Evolutionary conservation across 345 rosid species (phyloP).

Genomic region (Microthlaspi erraticum): DNA sequence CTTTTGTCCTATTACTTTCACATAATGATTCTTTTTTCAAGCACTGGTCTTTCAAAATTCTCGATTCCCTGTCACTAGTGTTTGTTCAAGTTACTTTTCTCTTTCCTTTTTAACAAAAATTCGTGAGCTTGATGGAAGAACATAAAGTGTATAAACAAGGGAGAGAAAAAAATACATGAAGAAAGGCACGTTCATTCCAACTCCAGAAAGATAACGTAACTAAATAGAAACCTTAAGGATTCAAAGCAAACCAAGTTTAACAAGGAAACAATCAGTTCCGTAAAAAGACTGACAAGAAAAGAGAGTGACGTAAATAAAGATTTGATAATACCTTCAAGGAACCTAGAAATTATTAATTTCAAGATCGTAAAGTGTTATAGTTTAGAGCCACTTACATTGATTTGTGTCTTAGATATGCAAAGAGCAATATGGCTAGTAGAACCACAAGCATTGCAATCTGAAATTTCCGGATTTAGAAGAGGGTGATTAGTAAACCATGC

Average conservation of each 20-base stretch:
- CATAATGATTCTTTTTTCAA: constrained; percentile 9
- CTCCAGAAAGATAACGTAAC: not conserved
- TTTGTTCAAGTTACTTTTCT: not conserved
- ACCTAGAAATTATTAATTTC: not conserved
- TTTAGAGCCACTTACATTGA: constrained; percentile 15
- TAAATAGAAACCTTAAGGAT: not conserved
- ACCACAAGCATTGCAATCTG: constrained; percentile 58
- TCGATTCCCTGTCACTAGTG: not conserved
- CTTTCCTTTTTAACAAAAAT: not conserved
- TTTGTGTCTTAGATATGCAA: constrained; percentile 49
- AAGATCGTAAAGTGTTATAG: not conserved
- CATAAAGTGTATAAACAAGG: not conserved
- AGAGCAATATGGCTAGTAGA: constrained; percentile 54
- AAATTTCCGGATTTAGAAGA: constrained; percentile 17
- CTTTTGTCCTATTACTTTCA: constrained; percentile 17
- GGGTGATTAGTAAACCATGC: not conserved
- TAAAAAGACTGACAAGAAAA: not conserved
- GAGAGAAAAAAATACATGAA: constrained; percentile 4
- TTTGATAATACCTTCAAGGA: not conserved
- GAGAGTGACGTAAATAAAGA: not conserved
- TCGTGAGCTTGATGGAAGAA: not conserved
- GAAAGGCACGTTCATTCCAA: not conserved
- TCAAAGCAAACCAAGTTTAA: not conserved
- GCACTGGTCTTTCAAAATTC: not conserved
- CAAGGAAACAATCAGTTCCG: not conserved